These are phyloP conservation scores for Collybia mongolica DNA, from an alignment of 768 basidiomycete species.

Conservation along the genomic window DNA sequence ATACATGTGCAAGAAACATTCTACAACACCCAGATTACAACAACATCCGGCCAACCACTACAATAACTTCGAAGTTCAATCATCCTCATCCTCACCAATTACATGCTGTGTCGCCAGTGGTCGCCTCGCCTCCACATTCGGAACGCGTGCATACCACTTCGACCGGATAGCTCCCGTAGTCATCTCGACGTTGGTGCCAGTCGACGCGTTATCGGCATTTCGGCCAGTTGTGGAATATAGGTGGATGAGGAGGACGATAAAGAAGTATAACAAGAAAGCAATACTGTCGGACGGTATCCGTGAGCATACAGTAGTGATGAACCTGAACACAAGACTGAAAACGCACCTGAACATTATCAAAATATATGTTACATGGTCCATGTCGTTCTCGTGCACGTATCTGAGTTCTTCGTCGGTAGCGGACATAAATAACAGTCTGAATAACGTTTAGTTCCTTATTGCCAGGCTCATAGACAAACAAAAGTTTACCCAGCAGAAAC, in stretches of 20 bases:
- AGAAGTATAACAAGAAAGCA: slow-evolving; percentile 76
- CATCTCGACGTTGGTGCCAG: slow-evolving; percentile 11
- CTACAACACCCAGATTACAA: too few relatives aligned
- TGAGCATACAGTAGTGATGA: slow-evolving; percentile 1
- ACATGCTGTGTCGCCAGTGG: slow-evolving; percentile 19
- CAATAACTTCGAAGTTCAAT: neutral
- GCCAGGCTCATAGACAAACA: neutral
- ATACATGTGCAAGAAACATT: too few relatives aligned
- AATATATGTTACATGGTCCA: slow-evolving; percentile 92
- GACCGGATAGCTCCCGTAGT: slow-evolving; percentile 20
- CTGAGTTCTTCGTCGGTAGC: slow-evolving; percentile 90
- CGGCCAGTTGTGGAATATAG: slow-evolving; percentile 64
- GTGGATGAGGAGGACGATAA: slow-evolving; percentile 68
- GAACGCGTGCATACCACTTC: slow-evolving; percentile 70
- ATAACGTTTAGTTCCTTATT: too few relatives aligned
- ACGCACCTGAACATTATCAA: slow-evolving; percentile 79
- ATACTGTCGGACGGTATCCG: slow-evolving; percentile 42
- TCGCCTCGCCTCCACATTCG: slow-evolving; percentile 28
- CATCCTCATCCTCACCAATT: slow-evolving; percentile 32
- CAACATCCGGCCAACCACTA: too few relatives aligned
- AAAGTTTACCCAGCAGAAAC: slow-evolving; percentile 63
- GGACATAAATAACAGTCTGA: slow-evolving; percentile 85
- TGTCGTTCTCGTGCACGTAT: slow-evolving; percentile 64
- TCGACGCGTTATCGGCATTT: slow-evolving; percentile 36
- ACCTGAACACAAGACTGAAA: neutral